Conservation (phyloP, 2,329 filamentous ascomycete species). For the Penicillium sp. region DNA sequence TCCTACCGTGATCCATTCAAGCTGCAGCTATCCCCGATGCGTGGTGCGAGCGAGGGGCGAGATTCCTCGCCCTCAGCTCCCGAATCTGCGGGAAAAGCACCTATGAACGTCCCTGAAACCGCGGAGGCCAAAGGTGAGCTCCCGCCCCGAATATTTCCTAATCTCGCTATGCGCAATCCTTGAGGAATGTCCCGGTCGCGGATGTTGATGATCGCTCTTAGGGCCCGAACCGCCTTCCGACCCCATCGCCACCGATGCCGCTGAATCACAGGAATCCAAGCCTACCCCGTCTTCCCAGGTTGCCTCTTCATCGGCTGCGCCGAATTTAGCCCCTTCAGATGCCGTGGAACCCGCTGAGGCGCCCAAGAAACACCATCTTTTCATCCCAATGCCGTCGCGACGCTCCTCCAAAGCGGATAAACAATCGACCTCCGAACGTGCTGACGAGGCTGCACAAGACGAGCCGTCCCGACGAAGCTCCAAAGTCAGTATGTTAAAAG, state of each 20-base stretch:
- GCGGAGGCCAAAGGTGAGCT: conserved; percentile 34
- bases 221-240: conserved; percentile 31
- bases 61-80: conserved; percentile 36
- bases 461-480: conserved; percentile 62
- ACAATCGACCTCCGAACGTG: conserved; percentile 37
- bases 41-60: conserved; percentile 39
- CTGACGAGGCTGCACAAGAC: conserved; percentile 38
- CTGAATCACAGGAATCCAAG: conserved; percentile 25
- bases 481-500: conserved; percentile 67
- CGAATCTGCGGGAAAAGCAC: conserved; percentile 34
- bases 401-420: conserved; percentile 44
- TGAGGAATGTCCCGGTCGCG: conserved; percentile 13
- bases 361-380: conserved; percentile 43
- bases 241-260: conserved; percentile 27
- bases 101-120: conserved; percentile 39
- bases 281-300: conserved; percentile 23
- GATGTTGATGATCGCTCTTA: conserved; percentile 19
- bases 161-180: background rate
- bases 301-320: conserved; percentile 14
- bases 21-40: conserved; percentile 35
- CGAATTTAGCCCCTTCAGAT: conserved; percentile 14
- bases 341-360: conserved; percentile 22
- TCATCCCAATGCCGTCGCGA: conserved; percentile 43
- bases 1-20: conserved; percentile 14
- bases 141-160: background rate